phyloP scores from a whole-genome alignment of 768 basidiomycete species.

The Rhodotorula taiwanensis region DNA sequence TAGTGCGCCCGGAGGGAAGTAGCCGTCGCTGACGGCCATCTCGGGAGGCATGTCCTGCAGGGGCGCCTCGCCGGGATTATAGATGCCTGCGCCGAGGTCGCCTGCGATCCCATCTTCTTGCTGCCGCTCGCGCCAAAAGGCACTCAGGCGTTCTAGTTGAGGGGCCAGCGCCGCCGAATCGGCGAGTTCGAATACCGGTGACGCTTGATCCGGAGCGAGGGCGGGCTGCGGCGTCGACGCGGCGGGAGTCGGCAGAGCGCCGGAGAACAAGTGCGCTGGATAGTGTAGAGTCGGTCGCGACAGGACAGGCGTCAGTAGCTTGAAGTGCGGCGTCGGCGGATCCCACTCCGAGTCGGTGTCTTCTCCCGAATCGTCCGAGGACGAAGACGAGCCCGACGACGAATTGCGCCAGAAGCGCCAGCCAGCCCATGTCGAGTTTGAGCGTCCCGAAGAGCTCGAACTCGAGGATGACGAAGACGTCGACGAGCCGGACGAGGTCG shows the following conservation, averaged over 20 bases:
- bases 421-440: constrained; percentile 41
- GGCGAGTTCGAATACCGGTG: constrained; percentile 33
- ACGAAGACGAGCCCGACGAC: constrained; percentile 47
- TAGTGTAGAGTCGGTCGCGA: constrained; percentile 24
- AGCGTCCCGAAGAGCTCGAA: constrained; percentile 22
- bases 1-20: constrained; percentile 15
- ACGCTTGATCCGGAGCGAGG: neutral
- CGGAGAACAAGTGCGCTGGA: constrained; percentile 26
- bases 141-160: constrained; percentile 32
- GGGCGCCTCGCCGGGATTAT: neutral
- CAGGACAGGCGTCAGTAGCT: constrained; percentile 37
- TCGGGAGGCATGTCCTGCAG: neutral
- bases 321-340: constrained; percentile 47
- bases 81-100: constrained; percentile 29
- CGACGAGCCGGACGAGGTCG: constrained; percentile 42
- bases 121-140: constrained; percentile 37
- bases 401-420: constrained; percentile 42
- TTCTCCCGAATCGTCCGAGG: constrained; percentile 43
- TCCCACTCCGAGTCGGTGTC: constrained; percentile 50
- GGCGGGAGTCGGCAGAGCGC: constrained; percentile 1
- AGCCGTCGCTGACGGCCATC: neutral
- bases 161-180: constrained; percentile 29
- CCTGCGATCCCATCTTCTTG: constrained; percentile 33
- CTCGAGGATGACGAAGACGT: constrained; percentile 18
- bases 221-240: neutral